Base-by-base conservation (phyloP, 345 rosid species). In the Ceriops zippeliana region DNA sequence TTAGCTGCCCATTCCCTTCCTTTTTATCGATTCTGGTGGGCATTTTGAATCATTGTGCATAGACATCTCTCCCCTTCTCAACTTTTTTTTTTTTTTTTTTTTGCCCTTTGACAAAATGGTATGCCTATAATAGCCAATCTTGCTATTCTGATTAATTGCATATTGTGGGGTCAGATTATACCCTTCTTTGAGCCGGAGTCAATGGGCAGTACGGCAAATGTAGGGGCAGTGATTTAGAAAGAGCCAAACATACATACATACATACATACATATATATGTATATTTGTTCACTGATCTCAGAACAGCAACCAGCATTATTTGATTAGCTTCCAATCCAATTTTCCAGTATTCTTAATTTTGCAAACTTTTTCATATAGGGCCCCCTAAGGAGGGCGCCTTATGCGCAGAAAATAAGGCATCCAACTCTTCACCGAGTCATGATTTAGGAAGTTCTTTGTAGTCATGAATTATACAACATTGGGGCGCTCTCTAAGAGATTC, bases 41-140 rank as follows among this genome's bases (percentile, higher is more conserved):
- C 69, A 65, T 58, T 74, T 66, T 46, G 74, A 34, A 34, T 34
- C 37, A 34, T 34, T 34, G 37, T 34, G 71, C 32, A 38, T 65
- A 31, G 52, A 53, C 47, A 53, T 57, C 64, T 34, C n/a, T 31
- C 8, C 26, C 62, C 53, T n/a, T 22, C 61, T 15, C 30, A 6
- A 69, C 37, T 17, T 58, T 24, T 24, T 24, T 56, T 24, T 24
- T 24, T 24, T 56, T 24, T 38, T 56, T 24, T 22, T 22, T 22
- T 22, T 22, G 32, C 19, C 47, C 32, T 31, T 31, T 63, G 51
- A 51, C 35, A 62, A 47, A 76, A 71, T 26, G 65, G 28, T 7
- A 24, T 20, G 24, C 52, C 47, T 17, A 63, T 22, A 47, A 28
- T 17, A 63, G 24, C 63, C 69, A 62, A 38, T 47, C n/a, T 62